Percentiles rank a stretch among this genome's conserved stretches.
Evolutionary conservation across 495 filamentous ascomycete genomes (phyloP).

Genomic region (Lichina pygmaea): DNA sequence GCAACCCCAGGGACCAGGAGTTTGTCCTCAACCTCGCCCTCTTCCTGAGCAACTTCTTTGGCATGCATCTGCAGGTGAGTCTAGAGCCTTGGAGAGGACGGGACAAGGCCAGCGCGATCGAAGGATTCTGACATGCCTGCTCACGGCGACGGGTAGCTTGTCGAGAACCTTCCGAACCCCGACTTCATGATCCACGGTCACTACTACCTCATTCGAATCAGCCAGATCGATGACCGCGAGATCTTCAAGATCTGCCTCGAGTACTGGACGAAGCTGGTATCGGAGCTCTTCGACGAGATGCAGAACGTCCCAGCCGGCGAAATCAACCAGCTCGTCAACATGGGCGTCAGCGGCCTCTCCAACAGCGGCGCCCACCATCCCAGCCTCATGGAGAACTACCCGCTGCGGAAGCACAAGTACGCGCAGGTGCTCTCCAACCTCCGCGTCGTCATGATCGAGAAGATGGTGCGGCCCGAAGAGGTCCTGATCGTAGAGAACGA

Average conservation of each 20-base stretch:
- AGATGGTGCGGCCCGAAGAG: constrained; percentile 95
- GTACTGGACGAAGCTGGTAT: constrained; percentile 97
- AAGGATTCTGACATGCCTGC: neutral
- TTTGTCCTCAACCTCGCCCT: constrained; percentile 91
- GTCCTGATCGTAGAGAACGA: constrained; percentile 99
- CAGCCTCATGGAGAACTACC: constrained; percentile 52
- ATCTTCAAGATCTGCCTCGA: constrained; percentile 99
- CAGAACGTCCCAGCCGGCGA: constrained; percentile 78
- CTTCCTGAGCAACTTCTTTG: constrained; percentile 90
- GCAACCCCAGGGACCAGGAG: constrained; percentile 84
- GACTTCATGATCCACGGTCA: constrained; percentile 88
- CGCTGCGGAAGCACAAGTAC: constrained; percentile 92
- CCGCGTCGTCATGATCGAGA: constrained; percentile 95
- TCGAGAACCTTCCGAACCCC: constrained; percentile 82
- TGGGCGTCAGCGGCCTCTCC: constrained; percentile 40
- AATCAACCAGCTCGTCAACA: constrained; percentile 58
- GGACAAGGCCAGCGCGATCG: too few relatives aligned
- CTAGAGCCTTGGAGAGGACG: neutral
- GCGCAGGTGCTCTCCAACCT: constrained; percentile 79
- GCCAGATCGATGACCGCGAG: constrained; percentile 92
- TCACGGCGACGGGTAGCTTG: constrained; percentile 30
- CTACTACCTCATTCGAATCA: constrained; percentile 93
- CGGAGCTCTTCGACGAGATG: constrained; percentile 97
- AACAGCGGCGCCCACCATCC: constrained; percentile 73
- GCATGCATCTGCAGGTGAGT: constrained; percentile 65